These are phyloP conservation scores for Coniferiporia sulphurascens DNA, from an alignment of 1,284 basidiomycete genomes.

Conservation along the genomic window DNA sequence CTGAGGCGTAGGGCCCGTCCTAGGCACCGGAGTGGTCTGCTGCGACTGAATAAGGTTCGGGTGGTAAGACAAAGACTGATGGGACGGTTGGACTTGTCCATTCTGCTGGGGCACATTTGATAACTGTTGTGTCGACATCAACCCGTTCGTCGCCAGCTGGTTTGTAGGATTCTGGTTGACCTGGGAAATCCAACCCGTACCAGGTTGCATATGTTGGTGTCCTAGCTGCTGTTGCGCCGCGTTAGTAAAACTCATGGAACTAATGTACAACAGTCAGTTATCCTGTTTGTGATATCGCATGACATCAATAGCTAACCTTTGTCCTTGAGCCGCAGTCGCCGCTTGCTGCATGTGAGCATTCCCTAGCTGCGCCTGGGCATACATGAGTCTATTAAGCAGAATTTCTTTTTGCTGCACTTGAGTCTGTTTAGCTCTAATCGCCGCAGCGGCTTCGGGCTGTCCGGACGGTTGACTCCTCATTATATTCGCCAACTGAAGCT, in stretches of 20 bases:
- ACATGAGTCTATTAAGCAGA: background rate
- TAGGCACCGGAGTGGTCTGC: slow-evolving; percentile 3
- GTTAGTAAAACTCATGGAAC: slow-evolving; percentile 3
- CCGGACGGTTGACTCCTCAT: background rate
- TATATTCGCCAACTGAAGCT: background rate
- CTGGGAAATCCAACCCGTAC: background rate
- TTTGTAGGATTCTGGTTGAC: background rate
- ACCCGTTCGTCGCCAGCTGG: background rate
- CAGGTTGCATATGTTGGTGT: background rate
- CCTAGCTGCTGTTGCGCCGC: slow-evolving; percentile 2
- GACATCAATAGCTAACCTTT: background rate
- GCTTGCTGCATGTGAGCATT: background rate
- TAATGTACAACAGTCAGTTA: background rate
- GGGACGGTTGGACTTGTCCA: background rate
- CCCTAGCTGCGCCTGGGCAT: background rate
- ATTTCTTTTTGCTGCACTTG: background rate
- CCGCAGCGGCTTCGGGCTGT: background rate
- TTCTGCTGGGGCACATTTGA: background rate
- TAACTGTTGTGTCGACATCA: background rate
- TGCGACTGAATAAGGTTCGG: slow-evolving; percentile 8
- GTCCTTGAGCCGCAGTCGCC: background rate
- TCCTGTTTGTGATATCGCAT: background rate
- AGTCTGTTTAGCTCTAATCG: background rate
- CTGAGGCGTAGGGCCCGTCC: slow-evolving; percentile 12
- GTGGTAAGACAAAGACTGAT: slow-evolving; percentile 9